Evolutionary conservation across 495 filamentous ascomycete genomes (phyloP), one percentile per base, ranked within the genome.

Genomic region (Choiromyces venosus): DNA sequence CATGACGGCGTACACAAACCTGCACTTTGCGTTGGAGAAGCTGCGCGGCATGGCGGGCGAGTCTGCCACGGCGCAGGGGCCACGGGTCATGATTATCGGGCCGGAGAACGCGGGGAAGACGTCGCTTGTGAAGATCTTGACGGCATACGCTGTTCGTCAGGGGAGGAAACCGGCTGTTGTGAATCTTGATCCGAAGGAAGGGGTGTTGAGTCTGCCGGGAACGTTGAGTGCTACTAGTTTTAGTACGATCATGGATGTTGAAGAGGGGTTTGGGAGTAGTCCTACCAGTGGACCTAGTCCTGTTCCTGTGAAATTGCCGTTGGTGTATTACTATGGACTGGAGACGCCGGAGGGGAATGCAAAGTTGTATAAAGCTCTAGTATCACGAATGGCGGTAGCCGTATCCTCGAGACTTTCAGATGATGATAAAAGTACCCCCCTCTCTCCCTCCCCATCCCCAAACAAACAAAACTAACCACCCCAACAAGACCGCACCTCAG

Each of bases 311-410:
- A 98, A 97, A 84, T 83, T 95, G 76, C 96, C 96, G 29, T 83
- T 98, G 70, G 92, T 93, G n/a, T 97, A 97, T 78, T 92, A 92
- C 78, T 93, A 93, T 82, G 93, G 93, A 14, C 84, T 92, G 70
- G 85, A 88, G 56, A 90, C 85, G 73, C 89, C 92, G 4, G 91
- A 95, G 73, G 91, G 92, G 9, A 91, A 94, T 69, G 84, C 87
- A 37, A 86, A 85, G 61, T 81, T 94, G 18, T 97, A 89, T 81
- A 91, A 88, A 82, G 88, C 89, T 1, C 80, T 98, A 71, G 83
- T 92, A 56, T 91, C 90, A 42, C 86, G 92, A 74, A 84, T 97
- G 80, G 95, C 92, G 19, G 85, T 96, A 37, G 90, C 93, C 18
- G 91, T 91, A 25, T 91, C 88, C 65, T 90, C 88, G 66, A 89